Evolutionary conservation across 768 basidiomycete genomes (phyloP).

Genomic region (Boletus vermiculosoides): DNA sequence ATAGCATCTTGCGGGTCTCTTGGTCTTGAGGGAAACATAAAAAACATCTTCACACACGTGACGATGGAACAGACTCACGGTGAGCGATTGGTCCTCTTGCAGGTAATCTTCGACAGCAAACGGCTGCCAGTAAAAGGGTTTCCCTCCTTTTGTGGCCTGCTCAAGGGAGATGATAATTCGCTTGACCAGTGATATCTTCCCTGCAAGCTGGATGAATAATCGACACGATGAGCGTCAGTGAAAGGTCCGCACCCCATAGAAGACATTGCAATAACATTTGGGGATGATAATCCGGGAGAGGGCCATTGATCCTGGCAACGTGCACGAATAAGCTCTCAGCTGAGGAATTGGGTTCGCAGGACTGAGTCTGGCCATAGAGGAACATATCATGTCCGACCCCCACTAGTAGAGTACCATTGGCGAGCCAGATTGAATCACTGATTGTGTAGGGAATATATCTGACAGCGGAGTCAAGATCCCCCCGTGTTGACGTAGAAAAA

Average conservation of each 20-base stretch:
- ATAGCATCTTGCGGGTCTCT: conserved; percentile 38
- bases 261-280: conserved; percentile 91
- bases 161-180: conserved; percentile 71
- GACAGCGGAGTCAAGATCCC: neutral
- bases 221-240: neutral
- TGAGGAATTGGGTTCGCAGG: conserved; percentile 18
- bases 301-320: conserved; percentile 81
- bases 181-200: conserved; percentile 83
- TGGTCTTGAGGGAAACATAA: conserved; percentile 10
- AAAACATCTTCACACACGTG: neutral
- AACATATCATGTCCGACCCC: conserved; percentile 83
- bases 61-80: conserved; percentile 17
- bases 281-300: conserved; percentile 89
- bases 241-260: conserved; percentile 70
- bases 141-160: conserved; percentile 23
- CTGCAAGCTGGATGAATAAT: conserved; percentile 38
- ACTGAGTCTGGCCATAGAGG: conserved; percentile 59
- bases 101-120: conserved; percentile 53
- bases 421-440: conserved; percentile 88
- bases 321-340: conserved; percentile 71
- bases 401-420: conserved; percentile 77
- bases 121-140: conserved; percentile 40
- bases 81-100: conserved; percentile 16
- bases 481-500: neutral
- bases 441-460: conserved; percentile 80